A percentile compares a stretch with the other conserved stretches of the same genome.
Evolutionary conservation across 495 filamentous ascomycete genomes (phyloP).

Genomic region (Parachaetomium inaequale): DNA sequence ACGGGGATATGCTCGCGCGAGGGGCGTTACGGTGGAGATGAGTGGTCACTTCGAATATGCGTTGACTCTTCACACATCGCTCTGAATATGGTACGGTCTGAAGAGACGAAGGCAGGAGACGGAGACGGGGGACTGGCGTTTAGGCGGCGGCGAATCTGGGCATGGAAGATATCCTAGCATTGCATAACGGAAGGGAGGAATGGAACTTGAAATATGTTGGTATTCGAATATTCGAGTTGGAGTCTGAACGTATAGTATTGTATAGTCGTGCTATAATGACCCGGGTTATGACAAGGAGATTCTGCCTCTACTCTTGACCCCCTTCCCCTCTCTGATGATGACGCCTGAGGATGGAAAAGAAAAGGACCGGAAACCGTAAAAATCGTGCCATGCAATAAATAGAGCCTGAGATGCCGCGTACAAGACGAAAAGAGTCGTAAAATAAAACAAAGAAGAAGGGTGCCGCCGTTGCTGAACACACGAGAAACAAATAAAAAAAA

Average conservation of each 20-base stretch:
- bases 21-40: no score
- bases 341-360: not conserved
- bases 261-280: not conserved
- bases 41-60: no score
- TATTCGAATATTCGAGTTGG: not conserved
- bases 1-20: no score
- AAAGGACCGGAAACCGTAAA: not conserved
- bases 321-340: not conserved
- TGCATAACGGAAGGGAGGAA: slow-evolving; percentile 3
- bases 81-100: not conserved
- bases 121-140: not conserved
- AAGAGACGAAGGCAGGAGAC: no score
- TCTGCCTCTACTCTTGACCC: not conserved
- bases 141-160: not conserved
- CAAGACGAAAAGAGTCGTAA: not conserved
- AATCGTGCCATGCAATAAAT: not conserved
- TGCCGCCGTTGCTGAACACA: not conserved
- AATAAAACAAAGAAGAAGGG: not conserved
- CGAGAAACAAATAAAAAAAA: not conserved
- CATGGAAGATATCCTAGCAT: slow-evolving; percentile 9
- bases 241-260: not conserved
- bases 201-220: not conserved
- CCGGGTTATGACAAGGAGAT: not conserved
- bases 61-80: no score
- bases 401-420: not conserved